These are phyloP conservation scores for Auricularia sp. DNA, from an alignment of 768 basidiomycete genomes.

Conservation along the genomic window DNA sequence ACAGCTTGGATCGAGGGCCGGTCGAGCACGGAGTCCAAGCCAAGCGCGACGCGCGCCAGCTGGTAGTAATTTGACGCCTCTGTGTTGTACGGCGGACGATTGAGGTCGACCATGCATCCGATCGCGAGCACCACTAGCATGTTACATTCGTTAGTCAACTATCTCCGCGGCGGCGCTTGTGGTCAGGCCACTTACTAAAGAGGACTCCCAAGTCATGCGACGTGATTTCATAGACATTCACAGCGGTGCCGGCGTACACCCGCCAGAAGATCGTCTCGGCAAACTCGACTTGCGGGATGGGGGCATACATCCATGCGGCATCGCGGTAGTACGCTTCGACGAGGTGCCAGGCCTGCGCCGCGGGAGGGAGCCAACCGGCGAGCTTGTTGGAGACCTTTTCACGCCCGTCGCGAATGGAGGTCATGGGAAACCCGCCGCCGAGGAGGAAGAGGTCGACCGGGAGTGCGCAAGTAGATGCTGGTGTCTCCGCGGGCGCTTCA, in stretches of 20 bases:
- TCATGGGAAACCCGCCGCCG: not conserved
- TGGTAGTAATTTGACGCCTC: slow-evolving; percentile 66
- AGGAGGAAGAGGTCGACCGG: not conserved
- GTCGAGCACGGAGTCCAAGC: not conserved
- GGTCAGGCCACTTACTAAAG: slow-evolving; percentile 26
- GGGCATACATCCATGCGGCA: slow-evolving; percentile 60
- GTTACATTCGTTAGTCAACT: not conserved
- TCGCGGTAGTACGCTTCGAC: slow-evolving; percentile 51
- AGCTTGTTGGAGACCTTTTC: not conserved
- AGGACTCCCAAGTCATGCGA: slow-evolving; percentile 48
- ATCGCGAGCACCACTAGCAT: slow-evolving; percentile 44
- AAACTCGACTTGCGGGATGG: slow-evolving; percentile 49
- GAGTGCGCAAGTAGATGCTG: not conserved
- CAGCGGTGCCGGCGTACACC: slow-evolving; percentile 33
- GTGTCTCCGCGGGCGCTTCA: not conserved
- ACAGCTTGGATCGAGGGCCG: not conserved
- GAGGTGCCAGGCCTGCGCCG: slow-evolving; percentile 47
- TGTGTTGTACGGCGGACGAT: slow-evolving; percentile 49
- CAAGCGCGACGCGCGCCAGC: slow-evolving; percentile 35
- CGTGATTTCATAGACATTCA: not conserved
- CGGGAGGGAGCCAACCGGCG: not conserved
- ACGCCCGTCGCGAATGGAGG: not conserved
- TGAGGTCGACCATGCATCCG: slow-evolving; percentile 50
- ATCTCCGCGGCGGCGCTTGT: not conserved
- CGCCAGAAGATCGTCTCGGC: slow-evolving; percentile 43